Percentiles rank a stretch among this genome's conserved stretches.
Conservation (phyloP, 2,329 filamentous ascomycete genomes). For the Fusarium pseudograminearum region DNA sequence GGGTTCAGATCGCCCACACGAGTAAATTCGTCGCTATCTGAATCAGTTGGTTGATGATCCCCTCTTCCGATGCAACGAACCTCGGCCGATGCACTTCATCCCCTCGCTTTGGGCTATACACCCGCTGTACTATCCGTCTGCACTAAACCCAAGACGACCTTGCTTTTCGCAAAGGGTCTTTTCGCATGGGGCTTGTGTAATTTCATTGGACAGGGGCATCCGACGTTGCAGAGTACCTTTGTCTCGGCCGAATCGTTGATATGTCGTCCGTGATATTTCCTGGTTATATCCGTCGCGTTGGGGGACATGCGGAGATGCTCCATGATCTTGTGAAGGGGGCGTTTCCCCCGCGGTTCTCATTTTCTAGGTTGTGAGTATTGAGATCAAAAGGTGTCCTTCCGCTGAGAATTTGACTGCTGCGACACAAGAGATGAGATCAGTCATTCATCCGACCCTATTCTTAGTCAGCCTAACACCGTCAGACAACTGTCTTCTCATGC, state of each 20-base stretch:
- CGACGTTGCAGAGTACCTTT: not conserved
- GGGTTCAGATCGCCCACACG: not conserved
- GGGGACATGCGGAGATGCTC: constrained; percentile 7
- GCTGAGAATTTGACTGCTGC: not conserved
- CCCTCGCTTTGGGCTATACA: constrained; percentile 19
- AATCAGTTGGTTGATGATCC: constrained; percentile 12
- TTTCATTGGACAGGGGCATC: constrained; percentile 24
- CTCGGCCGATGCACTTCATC: constrained; percentile 22
- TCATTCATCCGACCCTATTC: not conserved
- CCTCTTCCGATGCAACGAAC: constrained; percentile 24
- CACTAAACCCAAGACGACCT: constrained; percentile 2
- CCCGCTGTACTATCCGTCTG: constrained; percentile 6
- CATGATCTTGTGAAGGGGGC: not conserved
- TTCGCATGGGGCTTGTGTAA: not conserved
- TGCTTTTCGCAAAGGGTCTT: constrained; percentile 18
- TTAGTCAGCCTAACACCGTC: not conserved
- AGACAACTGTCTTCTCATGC: not conserved
- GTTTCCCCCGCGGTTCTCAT: not conserved
- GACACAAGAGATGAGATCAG: not conserved
- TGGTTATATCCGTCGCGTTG: constrained; percentile 22
- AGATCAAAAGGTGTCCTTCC: not conserved
- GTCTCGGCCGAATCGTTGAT: constrained; percentile 34
- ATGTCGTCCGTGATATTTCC: constrained; percentile 22
- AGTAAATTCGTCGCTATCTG: constrained; percentile 3
- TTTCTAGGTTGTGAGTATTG: not conserved